phyloP scores from a whole-genome alignment of 2,329 filamentous ascomycete genomes.

The Fusarium sp. region DNA sequence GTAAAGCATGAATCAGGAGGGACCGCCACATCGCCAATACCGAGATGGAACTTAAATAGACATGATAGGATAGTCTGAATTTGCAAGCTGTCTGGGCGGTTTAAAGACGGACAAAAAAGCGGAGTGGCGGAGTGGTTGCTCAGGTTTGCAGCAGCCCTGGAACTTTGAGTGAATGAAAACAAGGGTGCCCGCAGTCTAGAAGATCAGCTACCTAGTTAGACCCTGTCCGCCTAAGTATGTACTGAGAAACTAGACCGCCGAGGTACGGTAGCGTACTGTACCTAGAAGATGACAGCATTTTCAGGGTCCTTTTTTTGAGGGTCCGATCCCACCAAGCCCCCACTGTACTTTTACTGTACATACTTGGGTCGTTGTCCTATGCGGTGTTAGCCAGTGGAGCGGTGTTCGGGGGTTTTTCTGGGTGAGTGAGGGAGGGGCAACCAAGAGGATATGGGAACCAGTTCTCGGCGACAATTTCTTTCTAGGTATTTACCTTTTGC shows the following conservation, averaged over 20 bases:
- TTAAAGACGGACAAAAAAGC: constrained; percentile 11
- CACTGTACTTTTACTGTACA: constrained; percentile 5
- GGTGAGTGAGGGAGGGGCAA: constrained; percentile 10
- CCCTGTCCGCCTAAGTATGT: neutral
- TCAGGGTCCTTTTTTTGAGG: constrained; percentile 37
- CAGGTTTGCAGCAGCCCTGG: constrained; percentile 25
- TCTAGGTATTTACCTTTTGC: neutral
- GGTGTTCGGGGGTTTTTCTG: constrained; percentile 5
- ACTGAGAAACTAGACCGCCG: constrained; percentile 15
- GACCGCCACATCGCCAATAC: constrained; percentile 4
- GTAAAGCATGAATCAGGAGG: constrained; percentile 15
- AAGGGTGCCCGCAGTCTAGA: constrained; percentile 12
- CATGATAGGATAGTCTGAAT: neutral
- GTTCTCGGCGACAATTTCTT: constrained; percentile 7
- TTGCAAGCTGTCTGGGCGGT: neutral
- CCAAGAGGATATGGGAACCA: constrained; percentile 8
- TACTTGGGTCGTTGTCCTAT: constrained; percentile 13
- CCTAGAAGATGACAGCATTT: constrained; percentile 34
- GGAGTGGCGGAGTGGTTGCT: constrained; percentile 9
- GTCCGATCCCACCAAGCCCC: constrained; percentile 25
- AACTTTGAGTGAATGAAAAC: constrained; percentile 11
- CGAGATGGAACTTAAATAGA: constrained; percentile 16
- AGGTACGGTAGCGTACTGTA: neutral
- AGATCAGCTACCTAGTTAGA: constrained; percentile 25
- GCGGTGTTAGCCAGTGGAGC: constrained; percentile 22